Evolutionary conservation across 148 eudicot species (phyloP).

Genomic region (Vaccinium macrocarpon): DNA sequence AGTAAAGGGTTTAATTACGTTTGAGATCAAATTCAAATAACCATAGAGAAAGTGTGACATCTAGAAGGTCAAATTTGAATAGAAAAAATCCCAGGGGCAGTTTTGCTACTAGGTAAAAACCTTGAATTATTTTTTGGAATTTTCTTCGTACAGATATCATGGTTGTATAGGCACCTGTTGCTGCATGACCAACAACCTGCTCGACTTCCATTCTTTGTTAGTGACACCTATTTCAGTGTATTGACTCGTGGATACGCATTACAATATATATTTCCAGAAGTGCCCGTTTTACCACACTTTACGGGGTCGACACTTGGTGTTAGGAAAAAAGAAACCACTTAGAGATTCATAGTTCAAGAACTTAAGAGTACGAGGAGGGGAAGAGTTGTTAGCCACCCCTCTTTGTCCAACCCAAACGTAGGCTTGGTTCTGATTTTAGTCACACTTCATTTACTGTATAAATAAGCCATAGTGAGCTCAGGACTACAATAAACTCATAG

Average conservation of each 20-base stretch:
- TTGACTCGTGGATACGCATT: background rate
- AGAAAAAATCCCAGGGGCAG: background rate
- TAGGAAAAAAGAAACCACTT: background rate
- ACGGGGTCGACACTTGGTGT: background rate
- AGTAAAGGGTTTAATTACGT: background rate
- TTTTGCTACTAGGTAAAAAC: background rate
- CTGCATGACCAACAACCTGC: background rate
- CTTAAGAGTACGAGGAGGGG: background rate
- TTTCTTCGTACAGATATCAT: background rate
- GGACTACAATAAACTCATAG: background rate
- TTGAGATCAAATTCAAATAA: background rate
- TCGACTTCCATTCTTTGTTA: background rate
- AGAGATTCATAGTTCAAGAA: background rate
- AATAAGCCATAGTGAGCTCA: background rate
- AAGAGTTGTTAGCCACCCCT: background rate
- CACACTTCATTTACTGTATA: background rate
- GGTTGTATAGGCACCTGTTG: background rate
- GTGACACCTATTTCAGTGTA: background rate
- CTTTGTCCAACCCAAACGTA: background rate
- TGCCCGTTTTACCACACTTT: background rate
- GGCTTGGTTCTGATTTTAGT: background rate
- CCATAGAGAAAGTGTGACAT: background rate
- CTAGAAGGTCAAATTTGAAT: background rate
- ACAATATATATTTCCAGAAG: background rate
- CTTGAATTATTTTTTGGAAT: background rate